Percentiles rank a stretch among this genome's conserved stretches.
These are phyloP conservation scores for Urtica urens DNA, from an alignment of 306 rosid genomes.

Conservation along the genomic window DNA sequence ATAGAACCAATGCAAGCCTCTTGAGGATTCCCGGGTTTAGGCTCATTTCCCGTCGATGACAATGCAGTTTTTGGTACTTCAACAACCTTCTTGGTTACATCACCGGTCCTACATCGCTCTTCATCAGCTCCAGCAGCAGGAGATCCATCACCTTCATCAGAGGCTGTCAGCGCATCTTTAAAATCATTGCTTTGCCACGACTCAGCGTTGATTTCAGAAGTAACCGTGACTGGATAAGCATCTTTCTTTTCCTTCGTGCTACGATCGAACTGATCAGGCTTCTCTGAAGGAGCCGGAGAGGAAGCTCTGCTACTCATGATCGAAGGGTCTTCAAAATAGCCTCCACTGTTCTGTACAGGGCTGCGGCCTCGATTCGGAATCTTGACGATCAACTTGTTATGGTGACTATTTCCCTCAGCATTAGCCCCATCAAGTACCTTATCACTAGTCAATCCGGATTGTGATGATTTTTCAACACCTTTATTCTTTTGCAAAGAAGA, in stretches of 20 bases:
- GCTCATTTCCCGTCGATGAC: slow-evolving; percentile 32
- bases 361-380: slow-evolving; percentile 50
- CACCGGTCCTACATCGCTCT: slow-evolving; percentile 33
- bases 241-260: slow-evolving; percentile 35
- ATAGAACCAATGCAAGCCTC: slow-evolving; percentile 66
- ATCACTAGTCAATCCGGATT: slow-evolving; percentile 28
- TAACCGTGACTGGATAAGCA: slow-evolving; percentile 30
- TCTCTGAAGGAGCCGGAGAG: slow-evolving; percentile 53
- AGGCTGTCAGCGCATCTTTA: slow-evolving; percentile 27
- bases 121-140: slow-evolving; percentile 46
- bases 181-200: slow-evolving; percentile 37
- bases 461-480: slow-evolving; percentile 30
- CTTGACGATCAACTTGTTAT: slow-evolving; percentile 51
- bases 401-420: slow-evolving; percentile 41
- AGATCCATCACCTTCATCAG: slow-evolving; percentile 46
- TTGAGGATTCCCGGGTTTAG: slow-evolving; percentile 36
- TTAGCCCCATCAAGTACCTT: slow-evolving; percentile 15
- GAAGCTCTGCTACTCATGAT: slow-evolving; percentile 32
- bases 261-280: slow-evolving; percentile 39
- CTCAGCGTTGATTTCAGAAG: slow-evolving; percentile 47
- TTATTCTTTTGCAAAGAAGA: slow-evolving; percentile 25
- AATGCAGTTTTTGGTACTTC: slow-evolving; percentile 36
- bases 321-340: slow-evolving; percentile 43
- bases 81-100: slow-evolving; percentile 27
- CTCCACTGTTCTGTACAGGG: slow-evolving; percentile 42